Evolutionary conservation across 2,329 filamentous ascomycete genomes (phyloP), one percentile per base, ranked within the genome.

Genomic region (Microcyclospora pomicola): DNA sequence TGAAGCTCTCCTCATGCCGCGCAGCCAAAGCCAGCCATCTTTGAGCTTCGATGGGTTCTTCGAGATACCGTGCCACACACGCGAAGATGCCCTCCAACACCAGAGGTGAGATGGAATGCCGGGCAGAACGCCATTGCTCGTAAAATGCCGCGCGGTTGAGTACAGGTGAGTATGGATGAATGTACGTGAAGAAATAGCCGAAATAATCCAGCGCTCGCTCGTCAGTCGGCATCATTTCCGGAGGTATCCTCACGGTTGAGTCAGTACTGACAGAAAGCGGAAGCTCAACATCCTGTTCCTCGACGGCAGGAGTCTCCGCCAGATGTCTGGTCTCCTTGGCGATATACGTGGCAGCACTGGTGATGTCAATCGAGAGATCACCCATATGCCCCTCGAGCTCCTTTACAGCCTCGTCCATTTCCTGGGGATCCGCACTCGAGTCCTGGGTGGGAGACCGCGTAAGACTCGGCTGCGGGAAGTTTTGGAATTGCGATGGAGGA

Each of bases 1-100:
- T 87, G 58, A 95, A 96, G 35, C 82, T 84, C 58, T 93, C 81
- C 47, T 88, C 82, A 53, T 96, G 88, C 56, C 84, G 80, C 19
- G 83, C 82, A 41, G 86, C 87, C 45, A 96, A 70, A 24, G 85
- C 85, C 35, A 96, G 73, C 91, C 91, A 96, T 59, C 91, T 86
- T 48, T 87, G 82, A 9, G 85, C 86, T 59, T 91, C 78, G 0
- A 80, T 73, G 4, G 83, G 80, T 47, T 92, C 83, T 46, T 91
- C 85, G 1, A 86, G 78, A 44, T 94, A 70, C 29, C 85, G 73
- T 7, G 83, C 83, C 3, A 85, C 80, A 55, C 92, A 91, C 10
- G 88, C 85, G 59, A 96, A 93, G 13, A 96, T 77, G 6, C 84
- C 84, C 59, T 95, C 88, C 1, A 96, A 66, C 40, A 96, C 71